These are phyloP conservation scores for Leptographium radiaticola DNA, from an alignment of 2,329 filamentous ascomycete species.

Conservation along the genomic window DNA sequence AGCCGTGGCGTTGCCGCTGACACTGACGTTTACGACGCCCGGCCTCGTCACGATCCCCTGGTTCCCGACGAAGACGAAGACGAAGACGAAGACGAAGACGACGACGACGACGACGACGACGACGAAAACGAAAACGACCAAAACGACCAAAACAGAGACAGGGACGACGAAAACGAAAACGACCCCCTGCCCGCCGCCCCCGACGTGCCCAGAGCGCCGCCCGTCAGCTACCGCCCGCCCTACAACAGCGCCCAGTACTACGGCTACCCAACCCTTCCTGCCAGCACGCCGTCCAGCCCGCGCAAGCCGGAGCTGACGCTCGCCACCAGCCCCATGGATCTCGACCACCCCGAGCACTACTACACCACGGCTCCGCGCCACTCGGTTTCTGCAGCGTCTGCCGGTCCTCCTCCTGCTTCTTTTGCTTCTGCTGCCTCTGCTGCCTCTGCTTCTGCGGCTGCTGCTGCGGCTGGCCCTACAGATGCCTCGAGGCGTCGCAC, in stretches of 20 bases:
- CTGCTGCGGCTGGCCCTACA: no score
- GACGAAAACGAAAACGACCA: not conserved
- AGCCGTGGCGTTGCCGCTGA: conserved; percentile 29
- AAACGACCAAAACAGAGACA: no score
- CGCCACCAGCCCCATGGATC: conserved; percentile 8
- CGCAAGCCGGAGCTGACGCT: conserved; percentile 10
- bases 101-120: conserved; percentile 11
- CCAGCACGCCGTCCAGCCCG: conserved; percentile 5
- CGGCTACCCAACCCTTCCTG: conserved; percentile 8
- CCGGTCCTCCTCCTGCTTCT: no score
- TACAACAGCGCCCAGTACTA: conserved; percentile 17
- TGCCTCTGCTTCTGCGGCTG: no score
- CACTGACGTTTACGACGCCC: not conserved
- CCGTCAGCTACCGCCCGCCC: conserved; percentile 41
- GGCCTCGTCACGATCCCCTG: no score
- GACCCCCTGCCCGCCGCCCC: conserved; percentile 38
- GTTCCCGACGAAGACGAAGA: conserved; percentile 8
- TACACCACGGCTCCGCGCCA: conserved; percentile 13
- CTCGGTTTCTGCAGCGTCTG: not conserved
- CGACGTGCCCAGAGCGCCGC: conserved; percentile 47
- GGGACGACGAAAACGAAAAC: no score
- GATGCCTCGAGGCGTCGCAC: not conserved
- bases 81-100: conserved; percentile 9
- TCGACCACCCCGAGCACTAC: conserved; percentile 16
- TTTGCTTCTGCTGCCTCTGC: no score